Percentiles rank a stretch among this genome's conserved stretches.
These are phyloP conservation scores for Euphorbia peplus DNA, from an alignment of 345 rosid genomes.

Conservation along the genomic window DNA sequence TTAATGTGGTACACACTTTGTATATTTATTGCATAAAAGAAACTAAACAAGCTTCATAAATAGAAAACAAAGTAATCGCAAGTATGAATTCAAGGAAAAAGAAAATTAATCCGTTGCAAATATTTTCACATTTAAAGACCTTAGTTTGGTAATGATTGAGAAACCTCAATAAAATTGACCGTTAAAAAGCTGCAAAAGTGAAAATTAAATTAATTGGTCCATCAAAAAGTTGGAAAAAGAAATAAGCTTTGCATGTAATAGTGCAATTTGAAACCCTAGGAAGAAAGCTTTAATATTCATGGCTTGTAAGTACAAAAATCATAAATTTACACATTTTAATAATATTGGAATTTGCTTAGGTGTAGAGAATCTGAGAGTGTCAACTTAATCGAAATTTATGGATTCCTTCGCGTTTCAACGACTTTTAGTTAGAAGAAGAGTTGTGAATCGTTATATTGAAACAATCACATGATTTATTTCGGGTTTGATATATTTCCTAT, in stretches of 20 bases:
- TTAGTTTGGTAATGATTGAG: conserved; percentile 4
- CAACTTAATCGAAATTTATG: too few relatives aligned
- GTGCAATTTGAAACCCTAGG: neutral
- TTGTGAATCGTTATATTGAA: too few relatives aligned
- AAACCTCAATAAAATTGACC: conserved; percentile 6
- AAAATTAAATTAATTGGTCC: neutral
- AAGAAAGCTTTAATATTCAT: neutral
- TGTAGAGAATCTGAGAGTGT: too few relatives aligned
- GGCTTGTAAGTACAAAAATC: too few relatives aligned
- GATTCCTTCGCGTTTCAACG: too few relatives aligned
- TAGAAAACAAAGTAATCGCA: neutral
- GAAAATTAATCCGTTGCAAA: neutral
- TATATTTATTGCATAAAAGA: neutral
- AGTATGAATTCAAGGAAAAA: neutral
- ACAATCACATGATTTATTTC: too few relatives aligned
- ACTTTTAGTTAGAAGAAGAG: too few relatives aligned
- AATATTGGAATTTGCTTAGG: too few relatives aligned
- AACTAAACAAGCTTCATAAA: conserved; percentile 1
- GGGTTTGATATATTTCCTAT: too few relatives aligned
- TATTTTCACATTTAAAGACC: neutral
- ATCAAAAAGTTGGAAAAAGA: neutral
- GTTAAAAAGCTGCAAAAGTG: conserved; percentile 3
- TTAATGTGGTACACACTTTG: conserved; percentile 4
- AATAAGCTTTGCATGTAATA: neutral
- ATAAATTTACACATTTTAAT: too few relatives aligned